These are phyloP conservation scores for Candida broadrunensis DNA, from an alignment of 805 yeast species.

Conservation along the genomic window DNA sequence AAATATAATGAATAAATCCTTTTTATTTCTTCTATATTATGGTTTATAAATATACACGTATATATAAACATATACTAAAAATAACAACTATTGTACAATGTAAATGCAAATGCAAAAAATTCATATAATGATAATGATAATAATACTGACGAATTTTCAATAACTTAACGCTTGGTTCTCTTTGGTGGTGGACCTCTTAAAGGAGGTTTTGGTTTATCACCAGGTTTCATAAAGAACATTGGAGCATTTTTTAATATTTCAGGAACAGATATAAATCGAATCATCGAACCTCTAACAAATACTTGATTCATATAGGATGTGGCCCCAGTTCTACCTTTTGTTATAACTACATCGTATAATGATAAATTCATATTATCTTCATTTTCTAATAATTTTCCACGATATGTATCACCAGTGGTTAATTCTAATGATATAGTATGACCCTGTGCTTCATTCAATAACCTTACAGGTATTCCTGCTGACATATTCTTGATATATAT, in stretches of 20 bases:
- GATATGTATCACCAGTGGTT: slow-evolving; percentile 78
- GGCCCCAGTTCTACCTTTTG: slow-evolving; percentile 65
- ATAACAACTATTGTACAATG: too few species aligned
- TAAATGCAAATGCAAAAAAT: too few species aligned
- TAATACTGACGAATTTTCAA: too few species aligned
- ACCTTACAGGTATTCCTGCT: slow-evolving; percentile 78
- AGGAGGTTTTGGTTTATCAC: slow-evolving; percentile 68
- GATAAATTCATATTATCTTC: slow-evolving; percentile 97
- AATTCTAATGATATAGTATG: slow-evolving; percentile 82
- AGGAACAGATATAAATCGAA: slow-evolving; percentile 81
- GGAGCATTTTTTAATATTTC: slow-evolving; percentile 89
- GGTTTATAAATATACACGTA: neutral
- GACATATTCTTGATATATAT: too few species aligned
- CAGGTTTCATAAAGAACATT: slow-evolving; percentile 62
- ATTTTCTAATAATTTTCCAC: slow-evolving; percentile 81
- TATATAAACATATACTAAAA: neutral
- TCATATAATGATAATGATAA: too few species aligned
- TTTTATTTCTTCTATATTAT: neutral
- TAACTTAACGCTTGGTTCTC: slow-evolving; percentile 22
- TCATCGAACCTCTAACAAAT: slow-evolving; percentile 87
- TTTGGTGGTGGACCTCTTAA: slow-evolving; percentile 58
- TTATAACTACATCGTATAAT: slow-evolving; percentile 74
- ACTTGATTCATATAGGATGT: slow-evolving; percentile 79
- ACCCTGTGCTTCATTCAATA: slow-evolving; percentile 85
- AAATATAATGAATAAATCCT: too few species aligned